These are phyloP conservation scores for Arthromyces matolae DNA, from an alignment of 768 basidiomycete genomes.

Conservation along the genomic window DNA sequence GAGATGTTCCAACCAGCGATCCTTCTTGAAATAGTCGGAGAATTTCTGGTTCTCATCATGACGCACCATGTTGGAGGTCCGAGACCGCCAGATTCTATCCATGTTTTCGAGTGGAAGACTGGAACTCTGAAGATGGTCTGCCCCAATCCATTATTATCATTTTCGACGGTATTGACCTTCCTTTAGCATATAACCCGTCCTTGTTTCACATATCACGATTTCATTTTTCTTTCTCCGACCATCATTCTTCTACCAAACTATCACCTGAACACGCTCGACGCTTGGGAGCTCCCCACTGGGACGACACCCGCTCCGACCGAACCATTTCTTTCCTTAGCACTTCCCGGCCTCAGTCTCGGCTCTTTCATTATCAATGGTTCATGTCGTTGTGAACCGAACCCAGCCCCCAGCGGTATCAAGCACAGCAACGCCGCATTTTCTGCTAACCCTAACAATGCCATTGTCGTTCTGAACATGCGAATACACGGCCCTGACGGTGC, in stretches of 20 bases:
- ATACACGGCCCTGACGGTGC: background rate
- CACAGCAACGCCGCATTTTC: slow-evolving; percentile 6
- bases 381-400: slow-evolving; percentile 18
- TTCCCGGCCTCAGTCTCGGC: background rate
- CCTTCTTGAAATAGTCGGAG: slow-evolving; percentile 19
- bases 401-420: background rate
- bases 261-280: slow-evolving; percentile 17
- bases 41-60: slow-evolving; percentile 13
- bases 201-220: slow-evolving; percentile 18
- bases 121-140: slow-evolving; percentile 13
- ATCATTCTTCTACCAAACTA: slow-evolving; percentile 25
- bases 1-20: slow-evolving; percentile 9
- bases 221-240: slow-evolving; percentile 22
- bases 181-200: background rate
- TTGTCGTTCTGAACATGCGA: slow-evolving; percentile 9
- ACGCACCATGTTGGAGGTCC: background rate
- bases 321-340: slow-evolving; percentile 5
- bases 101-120: slow-evolving; percentile 19
- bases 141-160: background rate
- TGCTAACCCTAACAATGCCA: slow-evolving; percentile 4
- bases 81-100: slow-evolving; percentile 7
- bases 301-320: background rate
- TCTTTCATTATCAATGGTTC: background rate
- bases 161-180: background rate
- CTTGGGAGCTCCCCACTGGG: slow-evolving; percentile 18